Evolutionary conservation across 352 stramenopile genomes (phyloP), one percentile per base, ranked within the genome.

Genomic region (Globisporangium heterothallicum): DNA sequence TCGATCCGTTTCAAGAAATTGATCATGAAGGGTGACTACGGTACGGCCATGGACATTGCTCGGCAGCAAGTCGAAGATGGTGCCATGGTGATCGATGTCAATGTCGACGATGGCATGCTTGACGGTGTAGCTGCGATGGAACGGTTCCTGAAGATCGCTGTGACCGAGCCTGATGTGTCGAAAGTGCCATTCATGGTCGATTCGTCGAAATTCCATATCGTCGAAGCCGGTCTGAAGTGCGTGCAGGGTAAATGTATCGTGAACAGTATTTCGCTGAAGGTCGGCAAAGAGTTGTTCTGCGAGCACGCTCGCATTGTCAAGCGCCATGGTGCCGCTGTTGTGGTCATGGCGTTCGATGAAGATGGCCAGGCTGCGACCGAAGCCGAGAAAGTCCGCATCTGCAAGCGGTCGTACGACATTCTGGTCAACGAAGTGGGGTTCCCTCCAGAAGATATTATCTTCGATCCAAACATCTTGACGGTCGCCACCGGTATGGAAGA

Each of bases 331-430:
- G 92, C 90, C 30, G 96, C 96, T 13, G 87, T 98, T 2, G 94
- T 98, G 14, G 93, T 98, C 41, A 99, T 99, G 96, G 96, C 96
- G 8, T 99, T 99, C 60, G 96, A 99, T 61, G 95, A 99, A 66
- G 65, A 98, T 27, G 96, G 96, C 12, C 93, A 99, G 65, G 96
- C 96, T 27, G 96, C 93, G 4, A 98, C 95, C 3, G 83, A 94
- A 58, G 82, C 84, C 0, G 92, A 98, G 49, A 99, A 98, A 73
- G 79, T 98, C 9, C 91, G 93, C 58, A 99, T 99, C 51, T 99
- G 96, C 72, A 98, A 98, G 78, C 89, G 96, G n/a, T 97, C 88
- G 25, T 99, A 99, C 77, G 94, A 98, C 57, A 97, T 99, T 58
- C 69, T 99, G 14, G 94, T 98, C 43, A 84, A 98, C 55, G 80